A percentile compares a stretch with the other conserved stretches of the same genome.
Conservation (phyloP, 2,329 filamentous ascomycete species). For the Venturia nashicola region DNA sequence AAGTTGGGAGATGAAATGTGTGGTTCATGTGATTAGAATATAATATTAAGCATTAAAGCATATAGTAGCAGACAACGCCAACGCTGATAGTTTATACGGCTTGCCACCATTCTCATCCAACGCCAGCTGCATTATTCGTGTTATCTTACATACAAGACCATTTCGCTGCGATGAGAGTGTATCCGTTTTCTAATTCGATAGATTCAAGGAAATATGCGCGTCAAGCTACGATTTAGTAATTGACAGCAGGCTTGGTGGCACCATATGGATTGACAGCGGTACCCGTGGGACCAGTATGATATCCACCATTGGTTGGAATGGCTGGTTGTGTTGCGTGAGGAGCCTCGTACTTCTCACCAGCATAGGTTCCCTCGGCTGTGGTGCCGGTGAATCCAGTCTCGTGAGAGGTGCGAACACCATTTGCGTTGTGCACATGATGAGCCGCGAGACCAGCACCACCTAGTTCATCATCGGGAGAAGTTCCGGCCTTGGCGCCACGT, state of each 20-base stretch:
- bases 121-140: neutral
- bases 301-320: slow-evolving; percentile 17
- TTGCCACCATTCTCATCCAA: neutral
- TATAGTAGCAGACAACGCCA: neutral
- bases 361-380: slow-evolving; percentile 22
- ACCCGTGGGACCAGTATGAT: slow-evolving; percentile 33
- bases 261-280: slow-evolving; percentile 26
- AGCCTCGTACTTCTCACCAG: slow-evolving; percentile 18
- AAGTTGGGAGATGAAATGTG: too few species aligned
- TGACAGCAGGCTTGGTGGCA: neutral
- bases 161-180: neutral
- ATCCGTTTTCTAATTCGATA: neutral
- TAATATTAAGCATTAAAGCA: neutral
- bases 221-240: neutral
- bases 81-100: neutral
- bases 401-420: slow-evolving; percentile 29
- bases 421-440: slow-evolving; percentile 15
- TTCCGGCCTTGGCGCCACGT: slow-evolving; percentile 5
- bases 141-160: neutral
- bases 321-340: slow-evolving; percentile 18
- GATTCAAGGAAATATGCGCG: neutral
- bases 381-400: slow-evolving; percentile 38
- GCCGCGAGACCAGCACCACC: slow-evolving; percentile 20
- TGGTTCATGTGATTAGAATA: neutral
- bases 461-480: slow-evolving; percentile 32